Base-by-base conservation (phyloP, 768 basidiomycete genomes). In the Cyathus striatus region DNA sequence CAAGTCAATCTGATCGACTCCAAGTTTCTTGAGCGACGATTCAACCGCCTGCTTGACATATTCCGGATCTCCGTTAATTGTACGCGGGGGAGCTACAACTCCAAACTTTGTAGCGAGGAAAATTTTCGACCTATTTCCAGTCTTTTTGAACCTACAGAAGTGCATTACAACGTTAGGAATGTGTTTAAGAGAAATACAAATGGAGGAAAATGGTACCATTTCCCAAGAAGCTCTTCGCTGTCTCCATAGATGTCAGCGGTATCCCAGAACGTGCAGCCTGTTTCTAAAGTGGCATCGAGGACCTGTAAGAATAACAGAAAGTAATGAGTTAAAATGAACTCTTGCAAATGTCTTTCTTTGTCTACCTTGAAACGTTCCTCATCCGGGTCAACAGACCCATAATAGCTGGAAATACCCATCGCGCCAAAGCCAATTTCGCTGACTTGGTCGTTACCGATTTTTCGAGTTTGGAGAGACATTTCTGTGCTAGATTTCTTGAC, bases 61-160 rank as follows among this genome's bases (percentile, higher is more conserved):
- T 40, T 69, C 60, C 0, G 69, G 63, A 42, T 42, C 68, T 37
- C 45, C 64, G 42, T 58, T 50, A 22, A 51, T 30, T 9, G n/a
- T 9, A n/a, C n/a, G n/a, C n/a, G n/a, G n/a, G n/a, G n/a, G n/a
- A 9, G 27, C 9, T 16, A 63, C 53, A 3, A 59, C 50, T 12
- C 75, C 75, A 36, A 75, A 76, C 55, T 79, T 79, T 21, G 76
- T 77, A 4, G 74, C 76, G 10, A 79, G 64, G 59, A 79, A 80
- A 16, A 79, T 76, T 12, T 75, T 60, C 40, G 49, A 51, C 13
- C 72, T 60, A 48, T 73, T 73, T 4, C 73, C 73, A 5, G 62
- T 72, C 23, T 54, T 60, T 43, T 66, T 66, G 57, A 78, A 49
- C n/a, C n/a, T n/a, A n/a, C n/a, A n/a, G n/a, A n/a, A n/a, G n/a